Conservation (phyloP, 1,139 yeast genomes). For the Taiozyma sp. region DNA sequence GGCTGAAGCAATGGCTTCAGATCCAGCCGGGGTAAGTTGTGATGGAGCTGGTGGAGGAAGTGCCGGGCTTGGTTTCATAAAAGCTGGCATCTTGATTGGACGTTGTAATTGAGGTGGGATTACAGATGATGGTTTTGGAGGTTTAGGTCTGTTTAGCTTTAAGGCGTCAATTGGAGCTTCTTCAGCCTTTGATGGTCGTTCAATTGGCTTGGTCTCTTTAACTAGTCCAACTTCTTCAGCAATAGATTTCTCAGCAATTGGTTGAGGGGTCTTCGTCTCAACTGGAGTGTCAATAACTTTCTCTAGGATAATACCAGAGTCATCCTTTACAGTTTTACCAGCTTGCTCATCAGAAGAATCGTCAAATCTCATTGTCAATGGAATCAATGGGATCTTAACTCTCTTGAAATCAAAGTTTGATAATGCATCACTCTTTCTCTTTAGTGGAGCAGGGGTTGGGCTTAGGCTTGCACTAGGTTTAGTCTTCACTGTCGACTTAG, state of each 20-base stretch:
- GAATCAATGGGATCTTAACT: constrained; percentile 22
- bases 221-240: not conserved
- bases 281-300: not conserved
- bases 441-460: constrained; percentile 5
- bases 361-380: constrained; percentile 11
- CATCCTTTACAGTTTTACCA: not conserved
- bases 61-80: constrained; percentile 6
- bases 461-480: not conserved
- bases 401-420: constrained; percentile 20
- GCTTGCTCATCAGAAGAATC: constrained; percentile 1
- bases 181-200: not conserved
- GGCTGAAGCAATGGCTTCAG: not conserved
- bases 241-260: not conserved
- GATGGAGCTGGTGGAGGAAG: not conserved
- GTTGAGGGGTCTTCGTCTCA: not conserved
- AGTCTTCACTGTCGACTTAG: not conserved
- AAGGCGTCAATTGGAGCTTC: not conserved
- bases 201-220: not conserved
- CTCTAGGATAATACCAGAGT: not conserved
- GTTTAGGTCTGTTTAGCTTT: not conserved
- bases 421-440: constrained; percentile 17
- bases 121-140: not conserved
- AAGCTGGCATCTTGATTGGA: constrained; percentile 12
- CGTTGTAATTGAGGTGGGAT: constrained; percentile 5
- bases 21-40: not conserved